phyloP scores from a whole-genome alignment of 2,329 filamentous ascomycete genomes.

The Stachybotrys echinatus region DNA sequence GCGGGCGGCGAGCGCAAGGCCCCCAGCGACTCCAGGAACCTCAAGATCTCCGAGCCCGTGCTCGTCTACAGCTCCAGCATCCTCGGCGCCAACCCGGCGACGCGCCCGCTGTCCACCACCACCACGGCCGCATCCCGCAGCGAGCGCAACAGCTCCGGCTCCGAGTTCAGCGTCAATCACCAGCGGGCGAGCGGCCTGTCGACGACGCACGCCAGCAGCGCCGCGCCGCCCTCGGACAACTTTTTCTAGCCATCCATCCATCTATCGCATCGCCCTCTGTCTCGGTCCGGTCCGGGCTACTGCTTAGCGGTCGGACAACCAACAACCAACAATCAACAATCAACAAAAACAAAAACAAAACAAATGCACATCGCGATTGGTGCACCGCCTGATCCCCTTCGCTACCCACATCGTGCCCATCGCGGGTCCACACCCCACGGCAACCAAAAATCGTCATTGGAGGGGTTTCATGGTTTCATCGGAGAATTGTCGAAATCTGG shows the following conservation, averaged over 20 bases:
- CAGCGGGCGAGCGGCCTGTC: not conserved
- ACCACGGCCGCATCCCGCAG: not conserved
- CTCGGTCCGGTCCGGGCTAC: no score
- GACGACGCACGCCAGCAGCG: not conserved
- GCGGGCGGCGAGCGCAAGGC: not conserved
- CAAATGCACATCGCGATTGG: no score
- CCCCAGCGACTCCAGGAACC: not conserved
- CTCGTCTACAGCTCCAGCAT: not conserved
- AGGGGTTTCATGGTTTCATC: no score
- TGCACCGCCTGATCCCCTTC: no score
- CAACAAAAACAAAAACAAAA: no score
- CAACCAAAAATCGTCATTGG: not conserved
- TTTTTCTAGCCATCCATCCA: not conserved
- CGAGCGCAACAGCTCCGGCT: not conserved
- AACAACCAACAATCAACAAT: not conserved
- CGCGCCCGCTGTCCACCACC: not conserved
- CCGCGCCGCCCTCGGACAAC: not conserved
- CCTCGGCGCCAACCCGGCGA: not conserved
- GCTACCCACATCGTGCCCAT: no score
- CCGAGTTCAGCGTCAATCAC: not conserved
- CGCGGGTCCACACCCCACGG: no score
- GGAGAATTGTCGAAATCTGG: no score
- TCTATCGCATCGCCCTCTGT: not conserved
- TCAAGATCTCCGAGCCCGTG: not conserved
- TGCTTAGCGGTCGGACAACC: no score